These are phyloP conservation scores for Fusarium brachygibbosum DNA, from an alignment of 2,329 filamentous ascomycete species.

Conservation along the genomic window DNA sequence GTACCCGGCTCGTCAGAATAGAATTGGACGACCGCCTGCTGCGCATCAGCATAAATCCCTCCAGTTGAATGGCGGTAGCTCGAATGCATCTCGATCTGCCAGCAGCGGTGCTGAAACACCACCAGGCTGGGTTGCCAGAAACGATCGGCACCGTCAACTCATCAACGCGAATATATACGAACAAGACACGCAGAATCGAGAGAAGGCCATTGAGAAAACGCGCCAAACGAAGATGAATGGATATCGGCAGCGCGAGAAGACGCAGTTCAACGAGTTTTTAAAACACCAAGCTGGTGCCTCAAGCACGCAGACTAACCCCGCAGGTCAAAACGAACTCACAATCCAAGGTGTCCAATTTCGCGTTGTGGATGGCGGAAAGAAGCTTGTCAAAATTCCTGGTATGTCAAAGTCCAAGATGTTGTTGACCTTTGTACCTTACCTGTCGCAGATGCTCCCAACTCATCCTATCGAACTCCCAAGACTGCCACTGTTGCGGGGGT, in stretches of 20 bases:
- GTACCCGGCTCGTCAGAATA: slow-evolving; percentile 54
- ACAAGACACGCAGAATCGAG: slow-evolving; percentile 76
- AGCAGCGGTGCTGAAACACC: slow-evolving; percentile 53
- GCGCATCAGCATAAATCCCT: slow-evolving; percentile 68
- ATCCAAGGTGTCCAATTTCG: slow-evolving; percentile 81
- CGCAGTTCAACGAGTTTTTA: slow-evolving; percentile 62
- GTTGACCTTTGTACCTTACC: slow-evolving; percentile 47
- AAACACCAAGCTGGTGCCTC: slow-evolving; percentile 46
- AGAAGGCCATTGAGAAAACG: slow-evolving; percentile 79
- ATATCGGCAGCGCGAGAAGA: slow-evolving; percentile 70
- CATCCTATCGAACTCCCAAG: slow-evolving; percentile 79
- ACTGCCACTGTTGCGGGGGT: slow-evolving; percentile 79
- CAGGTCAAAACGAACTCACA: slow-evolving; percentile 70
- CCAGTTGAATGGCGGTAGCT: slow-evolving; percentile 68
- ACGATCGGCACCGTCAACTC: slow-evolving; percentile 82
- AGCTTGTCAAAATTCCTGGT: slow-evolving; percentile 82
- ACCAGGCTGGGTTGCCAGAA: slow-evolving; percentile 75
- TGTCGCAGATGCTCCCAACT: slow-evolving; percentile 68
- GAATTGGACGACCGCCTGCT: slow-evolving; percentile 54
- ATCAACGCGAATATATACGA: slow-evolving; percentile 86
- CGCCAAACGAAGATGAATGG: slow-evolving; percentile 68
- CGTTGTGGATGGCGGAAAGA: slow-evolving; percentile 83
- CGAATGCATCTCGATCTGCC: slow-evolving; percentile 56
- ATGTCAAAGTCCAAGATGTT: slow-evolving; percentile 39
- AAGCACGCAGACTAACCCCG: slow-evolving; percentile 41